Conservation (phyloP, 495 filamentous ascomycete genomes). For the Penicillium pancosmium region DNA sequence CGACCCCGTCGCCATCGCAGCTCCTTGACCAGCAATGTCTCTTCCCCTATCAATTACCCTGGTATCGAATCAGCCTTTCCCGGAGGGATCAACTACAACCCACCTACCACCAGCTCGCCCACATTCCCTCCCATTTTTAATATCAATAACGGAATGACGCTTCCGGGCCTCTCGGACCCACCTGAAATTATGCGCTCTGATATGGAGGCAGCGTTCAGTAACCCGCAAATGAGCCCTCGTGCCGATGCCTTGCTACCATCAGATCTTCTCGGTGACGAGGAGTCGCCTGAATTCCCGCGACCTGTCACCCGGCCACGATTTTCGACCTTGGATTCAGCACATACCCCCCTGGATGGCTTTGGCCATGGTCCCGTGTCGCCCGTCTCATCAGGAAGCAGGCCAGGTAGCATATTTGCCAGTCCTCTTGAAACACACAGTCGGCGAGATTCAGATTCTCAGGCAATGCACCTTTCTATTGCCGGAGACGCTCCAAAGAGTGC, state of each 20-base stretch:
- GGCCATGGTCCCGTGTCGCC: conserved; percentile 69
- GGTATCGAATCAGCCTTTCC: conserved; percentile 41
- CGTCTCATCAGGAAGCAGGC: conserved; percentile 64
- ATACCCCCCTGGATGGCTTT: conserved; percentile 36
- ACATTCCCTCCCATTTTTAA: conserved; percentile 59
- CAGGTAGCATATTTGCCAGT: conserved; percentile 67
- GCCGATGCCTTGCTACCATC: conserved; percentile 78
- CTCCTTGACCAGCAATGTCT: conserved; percentile 52
- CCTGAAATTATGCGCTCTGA: conserved; percentile 45
- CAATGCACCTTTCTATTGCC: conserved; percentile 37
- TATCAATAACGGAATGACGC: conserved; percentile 59
- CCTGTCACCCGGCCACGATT: conserved; percentile 43
- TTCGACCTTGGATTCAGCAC: conserved; percentile 40
- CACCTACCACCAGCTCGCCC: conserved; percentile 49
- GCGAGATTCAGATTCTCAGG: conserved; percentile 37
- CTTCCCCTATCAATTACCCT: conserved; percentile 48
- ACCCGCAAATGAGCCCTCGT: conserved; percentile 79
- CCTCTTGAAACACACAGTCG: conserved; percentile 67
- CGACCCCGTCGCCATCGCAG: conserved; percentile 52
- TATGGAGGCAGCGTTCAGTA: conserved; percentile 52
- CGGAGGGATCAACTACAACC: conserved; percentile 45
- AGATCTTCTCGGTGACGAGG: conserved; percentile 77
- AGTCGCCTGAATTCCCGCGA: conserved; percentile 57
- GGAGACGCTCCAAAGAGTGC: conserved; percentile 52
- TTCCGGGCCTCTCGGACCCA: conserved; percentile 42